Conservation (phyloP, 495 filamentous ascomycete genomes). For the Penicillium malachiteum region DNA sequence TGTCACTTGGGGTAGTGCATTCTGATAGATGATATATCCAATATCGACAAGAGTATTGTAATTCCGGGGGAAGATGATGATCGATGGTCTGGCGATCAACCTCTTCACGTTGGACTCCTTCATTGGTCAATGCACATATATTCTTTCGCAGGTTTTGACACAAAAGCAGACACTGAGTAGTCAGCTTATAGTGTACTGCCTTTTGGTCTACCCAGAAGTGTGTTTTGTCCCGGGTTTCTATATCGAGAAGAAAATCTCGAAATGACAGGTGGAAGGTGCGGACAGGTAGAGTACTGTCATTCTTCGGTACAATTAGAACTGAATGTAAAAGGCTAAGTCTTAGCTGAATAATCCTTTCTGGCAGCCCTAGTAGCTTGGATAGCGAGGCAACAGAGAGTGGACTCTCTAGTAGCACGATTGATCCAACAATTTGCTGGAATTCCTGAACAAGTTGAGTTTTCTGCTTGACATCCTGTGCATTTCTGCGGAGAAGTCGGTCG, state of each 20-base stretch:
- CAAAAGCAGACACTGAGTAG: slow-evolving; percentile 27
- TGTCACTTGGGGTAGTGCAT: no score
- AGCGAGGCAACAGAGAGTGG: slow-evolving; percentile 20
- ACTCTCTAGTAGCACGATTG: slow-evolving; percentile 25
- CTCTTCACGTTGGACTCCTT: slow-evolving; percentile 4
- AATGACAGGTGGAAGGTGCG: slow-evolving; percentile 12
- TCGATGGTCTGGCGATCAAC: slow-evolving; percentile 23
- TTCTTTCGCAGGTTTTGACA: slow-evolving; percentile 24
- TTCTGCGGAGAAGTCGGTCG: slow-evolving; percentile 21
- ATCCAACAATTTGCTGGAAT: slow-evolving; percentile 27
- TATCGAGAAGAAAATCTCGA: slow-evolving; percentile 13
- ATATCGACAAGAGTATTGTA: slow-evolving; percentile 45
- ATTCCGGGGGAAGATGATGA: slow-evolving; percentile 25
- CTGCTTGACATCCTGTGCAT: slow-evolving; percentile 8
- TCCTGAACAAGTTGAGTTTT: slow-evolving; percentile 14
- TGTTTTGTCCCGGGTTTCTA: slow-evolving; percentile 8
- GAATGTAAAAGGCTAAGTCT: slow-evolving; percentile 27
- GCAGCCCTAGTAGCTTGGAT: neutral
- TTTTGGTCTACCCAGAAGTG: slow-evolving; percentile 21
- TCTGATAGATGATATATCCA: slow-evolving; percentile 45
- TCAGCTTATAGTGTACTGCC: slow-evolving; percentile 8
- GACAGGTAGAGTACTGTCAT: slow-evolving; percentile 3
- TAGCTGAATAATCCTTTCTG: slow-evolving; percentile 15
- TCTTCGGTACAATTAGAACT: slow-evolving; percentile 25
- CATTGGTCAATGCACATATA: slow-evolving; percentile 36